Evolutionary conservation across 108 stramenopile genomes (phyloP).

Genomic region (Cyclotella cryptica): DNA sequence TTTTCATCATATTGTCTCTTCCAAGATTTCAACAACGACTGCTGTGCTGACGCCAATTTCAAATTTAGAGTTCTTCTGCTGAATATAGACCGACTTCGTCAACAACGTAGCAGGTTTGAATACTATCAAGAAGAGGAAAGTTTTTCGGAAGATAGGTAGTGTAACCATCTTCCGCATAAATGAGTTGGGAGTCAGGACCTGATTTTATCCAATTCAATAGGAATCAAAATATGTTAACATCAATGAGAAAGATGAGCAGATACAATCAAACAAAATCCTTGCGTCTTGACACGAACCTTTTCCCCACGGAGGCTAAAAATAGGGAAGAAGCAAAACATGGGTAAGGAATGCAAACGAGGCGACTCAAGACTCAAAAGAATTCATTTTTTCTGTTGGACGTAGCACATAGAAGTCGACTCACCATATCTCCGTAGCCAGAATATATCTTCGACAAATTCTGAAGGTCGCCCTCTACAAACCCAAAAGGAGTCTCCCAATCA

Average conservation of each 20-base stretch:
- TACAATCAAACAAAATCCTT: background rate
- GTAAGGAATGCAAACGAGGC: background rate
- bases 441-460: conserved; percentile 68
- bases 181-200: conserved; percentile 32
- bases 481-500: conserved; percentile 89
- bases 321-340: background rate
- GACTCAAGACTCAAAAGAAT: background rate
- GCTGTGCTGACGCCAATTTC: background rate
- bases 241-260: background rate
- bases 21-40: background rate
- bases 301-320: background rate
- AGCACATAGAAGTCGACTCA: conserved; percentile 6
- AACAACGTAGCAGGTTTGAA: conserved; percentile 43
- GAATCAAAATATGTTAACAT: background rate
- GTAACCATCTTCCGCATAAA: conserved; percentile 44
- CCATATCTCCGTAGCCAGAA: conserved; percentile 84
- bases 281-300: background rate
- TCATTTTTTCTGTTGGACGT: too few species aligned
- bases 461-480: conserved; percentile 68
- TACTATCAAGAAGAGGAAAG: conserved; percentile 71
- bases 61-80: background rate
- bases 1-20: too few species aligned
- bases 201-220: background rate
- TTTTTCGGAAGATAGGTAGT: conserved; percentile 64
- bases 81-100: conserved; percentile 16